Evolutionary conservation across 2,329 filamentous ascomycete genomes (phyloP).

Genomic region (Diaporthe citriasiana): DNA sequence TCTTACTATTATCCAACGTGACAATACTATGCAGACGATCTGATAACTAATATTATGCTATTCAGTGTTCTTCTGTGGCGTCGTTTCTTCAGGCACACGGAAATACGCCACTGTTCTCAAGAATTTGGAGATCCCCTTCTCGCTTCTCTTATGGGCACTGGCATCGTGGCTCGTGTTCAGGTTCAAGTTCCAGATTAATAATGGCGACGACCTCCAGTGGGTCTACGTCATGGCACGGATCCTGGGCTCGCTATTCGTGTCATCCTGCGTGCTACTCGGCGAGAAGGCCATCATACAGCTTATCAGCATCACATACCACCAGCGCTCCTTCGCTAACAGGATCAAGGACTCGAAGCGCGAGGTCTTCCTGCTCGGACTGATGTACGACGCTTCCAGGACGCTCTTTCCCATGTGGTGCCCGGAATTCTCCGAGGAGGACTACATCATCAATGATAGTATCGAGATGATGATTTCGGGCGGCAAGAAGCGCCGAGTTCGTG

Average conservation of each 20-base stretch:
- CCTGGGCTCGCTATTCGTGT: conserved; percentile 76
- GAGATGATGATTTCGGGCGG: conserved; percentile 75
- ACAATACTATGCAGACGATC: too few species aligned
- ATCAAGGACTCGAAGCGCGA: conserved; percentile 94
- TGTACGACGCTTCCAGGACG: conserved; percentile 90
- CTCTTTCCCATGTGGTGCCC: conserved; percentile 93
- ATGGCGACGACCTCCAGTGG: conserved; percentile 61
- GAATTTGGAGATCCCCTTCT: conserved; percentile 75
- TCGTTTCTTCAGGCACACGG: conserved; percentile 77
- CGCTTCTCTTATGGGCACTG: conserved; percentile 78
- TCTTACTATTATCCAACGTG: neutral
- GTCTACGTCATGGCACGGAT: conserved; percentile 73
- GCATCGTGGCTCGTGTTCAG: conserved; percentile 74
- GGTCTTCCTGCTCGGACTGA: conserved; percentile 82
- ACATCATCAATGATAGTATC: conserved; percentile 88
- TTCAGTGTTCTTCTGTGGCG: conserved; percentile 73
- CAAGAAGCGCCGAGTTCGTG: conserved; percentile 50
- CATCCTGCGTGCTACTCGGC: conserved; percentile 78
- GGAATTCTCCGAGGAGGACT: conserved; percentile 93
- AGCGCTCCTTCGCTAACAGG: conserved; percentile 82
- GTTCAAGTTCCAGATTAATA: conserved; percentile 59
- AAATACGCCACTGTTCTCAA: conserved; percentile 78
- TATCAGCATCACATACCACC: conserved; percentile 88
- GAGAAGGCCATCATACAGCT: conserved; percentile 86
- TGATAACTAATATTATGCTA: neutral